Evolutionary conservation across 345 rosid species (phyloP), one percentile per base, ranked within the genome.

Genomic region (Orychophragmus violaceus): DNA sequence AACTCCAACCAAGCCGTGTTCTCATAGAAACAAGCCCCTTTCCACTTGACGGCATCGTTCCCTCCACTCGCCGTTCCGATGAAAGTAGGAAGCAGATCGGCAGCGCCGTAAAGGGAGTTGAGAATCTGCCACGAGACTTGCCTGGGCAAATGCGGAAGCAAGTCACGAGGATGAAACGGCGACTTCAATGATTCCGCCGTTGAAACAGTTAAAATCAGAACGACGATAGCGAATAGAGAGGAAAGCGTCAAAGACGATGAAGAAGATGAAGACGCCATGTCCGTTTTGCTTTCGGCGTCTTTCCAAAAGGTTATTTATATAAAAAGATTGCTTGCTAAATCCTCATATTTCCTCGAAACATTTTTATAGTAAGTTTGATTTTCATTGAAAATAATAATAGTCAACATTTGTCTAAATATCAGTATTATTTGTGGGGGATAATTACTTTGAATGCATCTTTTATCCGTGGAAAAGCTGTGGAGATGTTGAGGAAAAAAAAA

Each of bases 21-120:
- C 59, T 86, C 28, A 57, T 78, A 85, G 68, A 93, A 93, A 76
- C 98, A 93, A 13, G 97, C 91, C 19, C 98, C 97, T 62, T 90
- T 93, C 98, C 98, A 90, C 29, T 76, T 54, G 6, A 79, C 78
- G 42, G 76, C 11, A 64, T 19, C 63, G 61, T 83, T 85, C 5
- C 28, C 60, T 7, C 44, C 22, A 50, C 53, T 36, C 35, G 86
- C 94, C 19, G 96, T 65, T 25, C 97, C 98, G 23, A 93, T 96
- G 54, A 88, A 93, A 44, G 88, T 60, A 1, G 98, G 98, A 41
- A 93, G 73, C 54, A 93, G 83, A 66, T 93, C 98, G 28, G 78
- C 82, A 11, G 98, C 76, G 27, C 89, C 70, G 23, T 78, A 71
- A 11, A 93, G 84, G 56, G 78, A 71, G 75, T 85, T 82, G 65